A percentile compares a stretch with the other conserved stretches of the same genome.
Conservation (phyloP, 2,329 filamentous ascomycete species). For the Hymenotorrendiella dingleyae region DNA sequence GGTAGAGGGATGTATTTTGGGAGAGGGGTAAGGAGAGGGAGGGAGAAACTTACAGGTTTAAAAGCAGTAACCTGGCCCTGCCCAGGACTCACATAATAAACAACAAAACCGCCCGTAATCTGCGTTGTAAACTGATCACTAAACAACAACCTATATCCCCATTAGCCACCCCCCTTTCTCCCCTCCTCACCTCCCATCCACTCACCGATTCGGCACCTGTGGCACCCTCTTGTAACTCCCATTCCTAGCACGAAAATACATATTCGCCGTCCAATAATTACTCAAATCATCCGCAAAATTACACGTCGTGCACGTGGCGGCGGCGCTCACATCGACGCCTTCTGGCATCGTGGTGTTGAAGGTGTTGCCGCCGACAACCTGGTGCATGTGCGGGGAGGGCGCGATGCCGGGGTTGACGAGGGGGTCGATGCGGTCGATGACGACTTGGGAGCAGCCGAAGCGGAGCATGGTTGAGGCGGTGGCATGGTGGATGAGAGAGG, state of each 20-base stretch:
- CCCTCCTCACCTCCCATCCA: conserved; percentile 48
- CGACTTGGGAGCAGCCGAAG: conserved; percentile 19
- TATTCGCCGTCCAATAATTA: conserved; percentile 71
- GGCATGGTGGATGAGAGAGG: too few species aligned
- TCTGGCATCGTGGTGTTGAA: conserved; percentile 39
- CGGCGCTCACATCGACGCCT: conserved; percentile 54
- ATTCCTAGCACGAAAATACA: conserved; percentile 64
- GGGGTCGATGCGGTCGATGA: conserved; percentile 20
- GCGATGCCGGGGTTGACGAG: conserved; percentile 15
- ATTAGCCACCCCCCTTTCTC: conserved; percentile 25
- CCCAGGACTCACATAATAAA: conserved; percentile 40
- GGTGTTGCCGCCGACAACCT: conserved; percentile 44
- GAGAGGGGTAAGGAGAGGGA: too few species aligned
- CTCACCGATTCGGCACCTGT: conserved; percentile 67
- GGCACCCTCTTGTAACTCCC: conserved; percentile 50
- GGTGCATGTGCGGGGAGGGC: conserved; percentile 19
- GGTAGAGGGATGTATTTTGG: background rate
- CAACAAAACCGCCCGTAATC: conserved; percentile 17
- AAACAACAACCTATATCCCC: conserved; percentile 40
- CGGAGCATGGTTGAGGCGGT: conserved; percentile 17
- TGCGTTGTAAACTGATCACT: conserved; percentile 15
- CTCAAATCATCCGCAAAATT: conserved; percentile 73
- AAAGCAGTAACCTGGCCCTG: conserved; percentile 65
- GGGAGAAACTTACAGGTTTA: conserved; percentile 32
- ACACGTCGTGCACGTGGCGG: conserved; percentile 68